Evolutionary conservation across 805 yeast species (phyloP).

Genomic region (Sungouiozyma intestinalis): DNA sequence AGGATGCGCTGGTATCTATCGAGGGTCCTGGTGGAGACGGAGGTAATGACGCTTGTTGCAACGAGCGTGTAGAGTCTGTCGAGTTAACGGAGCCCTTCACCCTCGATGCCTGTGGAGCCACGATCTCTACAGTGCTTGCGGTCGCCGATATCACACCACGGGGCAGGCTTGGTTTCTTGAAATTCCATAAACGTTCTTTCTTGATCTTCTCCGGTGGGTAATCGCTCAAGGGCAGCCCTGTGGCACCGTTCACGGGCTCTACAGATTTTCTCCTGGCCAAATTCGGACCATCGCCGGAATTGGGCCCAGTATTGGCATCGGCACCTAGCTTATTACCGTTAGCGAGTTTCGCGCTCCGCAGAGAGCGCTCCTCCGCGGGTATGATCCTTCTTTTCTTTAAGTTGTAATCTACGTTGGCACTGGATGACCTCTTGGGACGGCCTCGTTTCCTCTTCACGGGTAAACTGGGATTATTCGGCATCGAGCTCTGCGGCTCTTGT

Average conservation of each 20-base stretch:
- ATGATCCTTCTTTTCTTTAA: slow-evolving; percentile 25
- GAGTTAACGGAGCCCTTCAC: background rate
- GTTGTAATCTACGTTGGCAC: slow-evolving; percentile 25
- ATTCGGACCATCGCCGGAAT: background rate
- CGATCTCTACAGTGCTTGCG: background rate
- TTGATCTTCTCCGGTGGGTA: slow-evolving; percentile 52
- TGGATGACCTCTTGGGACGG: slow-evolving; percentile 22
- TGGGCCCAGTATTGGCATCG: background rate
- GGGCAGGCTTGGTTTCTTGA: slow-evolving; percentile 15
- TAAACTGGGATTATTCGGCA: too few species aligned
- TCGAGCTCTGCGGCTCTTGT: too few species aligned
- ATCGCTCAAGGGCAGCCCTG: slow-evolving; percentile 67
- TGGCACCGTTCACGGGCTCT: slow-evolving; percentile 46
- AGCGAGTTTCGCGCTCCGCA: background rate
- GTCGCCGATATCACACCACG: background rate
- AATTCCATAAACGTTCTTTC: slow-evolving; percentile 46
- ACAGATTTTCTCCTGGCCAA: slow-evolving; percentile 33
- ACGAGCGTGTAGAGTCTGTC: background rate
- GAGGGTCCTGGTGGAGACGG: background rate
- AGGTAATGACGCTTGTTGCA: background rate
- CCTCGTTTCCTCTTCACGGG: slow-evolving; percentile 3
- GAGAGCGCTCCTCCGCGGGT: slow-evolving; percentile 13
- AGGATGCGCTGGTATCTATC: background rate
- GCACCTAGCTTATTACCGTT: background rate
- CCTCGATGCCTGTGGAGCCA: background rate